A percentile compares a stretch with the other conserved stretches of the same genome.
phyloP scores from a whole-genome alignment of 2,329 filamentous ascomycete species.

The Penicillium sp. region DNA sequence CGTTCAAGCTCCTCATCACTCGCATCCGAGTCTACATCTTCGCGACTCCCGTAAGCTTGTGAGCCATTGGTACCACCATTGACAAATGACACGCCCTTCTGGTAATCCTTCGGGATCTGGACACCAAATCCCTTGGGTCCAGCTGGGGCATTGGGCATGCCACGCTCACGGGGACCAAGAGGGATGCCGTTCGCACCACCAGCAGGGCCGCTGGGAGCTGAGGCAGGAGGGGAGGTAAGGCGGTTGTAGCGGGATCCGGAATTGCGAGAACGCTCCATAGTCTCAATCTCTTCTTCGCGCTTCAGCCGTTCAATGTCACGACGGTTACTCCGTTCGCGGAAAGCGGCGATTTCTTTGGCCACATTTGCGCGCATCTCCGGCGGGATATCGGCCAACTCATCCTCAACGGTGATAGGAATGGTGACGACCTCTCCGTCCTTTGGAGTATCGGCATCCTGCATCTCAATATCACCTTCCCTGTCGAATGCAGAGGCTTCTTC shows the following conservation, averaged over 20 bases:
- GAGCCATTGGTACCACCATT: conserved; percentile 70
- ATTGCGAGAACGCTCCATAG: conserved; percentile 74
- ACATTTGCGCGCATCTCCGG: conserved; percentile 95
- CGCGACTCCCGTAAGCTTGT: conserved; percentile 57
- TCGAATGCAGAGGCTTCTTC: conserved; percentile 53
- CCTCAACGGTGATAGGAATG: conserved; percentile 81
- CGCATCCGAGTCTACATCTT: conserved; percentile 84
- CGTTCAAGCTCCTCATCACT: conserved; percentile 82
- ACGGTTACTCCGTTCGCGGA: conserved; percentile 85
- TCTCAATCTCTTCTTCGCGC: conserved; percentile 89
- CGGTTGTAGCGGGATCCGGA: conserved; percentile 62
- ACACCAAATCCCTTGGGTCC: conserved; percentile 63
- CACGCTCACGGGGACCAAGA: conserved; percentile 67
- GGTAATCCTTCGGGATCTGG: conserved; percentile 69
- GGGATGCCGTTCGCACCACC: conserved; percentile 72
- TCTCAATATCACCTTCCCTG: conserved; percentile 65
- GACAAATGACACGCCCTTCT: conserved; percentile 78
- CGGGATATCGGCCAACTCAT: conserved; percentile 92
- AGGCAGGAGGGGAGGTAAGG: conserved; percentile 68
- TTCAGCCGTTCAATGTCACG: conserved; percentile 84
- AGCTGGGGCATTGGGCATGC: conserved; percentile 72
- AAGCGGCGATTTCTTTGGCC: conserved; percentile 88
- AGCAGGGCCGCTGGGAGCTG: conserved; percentile 61
- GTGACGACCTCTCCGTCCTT: conserved; percentile 78
- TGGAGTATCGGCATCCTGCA: conserved; percentile 61